Evolutionary conservation across 441 rosid species (phyloP), one percentile per base, ranked within the genome.

Genomic region (Gossypium lobatum): DNA sequence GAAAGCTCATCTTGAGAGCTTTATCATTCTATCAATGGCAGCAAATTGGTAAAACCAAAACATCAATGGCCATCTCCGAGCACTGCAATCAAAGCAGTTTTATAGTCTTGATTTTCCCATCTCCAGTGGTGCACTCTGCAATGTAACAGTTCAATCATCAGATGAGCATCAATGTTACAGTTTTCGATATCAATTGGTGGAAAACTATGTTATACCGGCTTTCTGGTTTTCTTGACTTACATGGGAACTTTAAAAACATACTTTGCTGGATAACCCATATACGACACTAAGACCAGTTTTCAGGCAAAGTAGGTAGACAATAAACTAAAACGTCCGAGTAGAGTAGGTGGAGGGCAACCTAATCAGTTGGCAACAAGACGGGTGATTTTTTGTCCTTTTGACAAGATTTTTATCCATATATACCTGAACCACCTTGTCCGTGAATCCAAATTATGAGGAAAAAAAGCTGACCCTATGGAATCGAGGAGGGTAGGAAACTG

Each of bases 71-170:
- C 25, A 54, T 42, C 37, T 53, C 42, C 0, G 0, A 21, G 16
- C 31, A 26, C 71, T 0, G 11, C 58, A 34, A 60, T 11, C 20
- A 13, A 58, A 7, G 23, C 20, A 4, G 62, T 65, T 85, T 84
- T 76, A 93, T 82, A 91, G 28, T 75, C 88, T 88, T 1, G 97
- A 85, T 64, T 83, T 86, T 8, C 83, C 83, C 76, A 82, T 87
- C 42, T 84, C 90, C 76, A 84, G 79, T 0, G 88, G 91, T 75
- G 91, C 81, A 76, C 96, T 85, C 97, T 92, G 96, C 80, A 80
- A 70, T 26, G 25, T 73, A 26, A 48, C 48, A 59, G 20, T 23
- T 13, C 34, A 64, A 52, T 71, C 5, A 71, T 31, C 68, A 73
- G 74, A 28, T 48, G 65, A 9, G 9, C 46, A 39, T 39, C 46